These are phyloP conservation scores for Hypoxylon sp. DNA, from an alignment of 2,329 filamentous ascomycete genomes.

Conservation along the genomic window DNA sequence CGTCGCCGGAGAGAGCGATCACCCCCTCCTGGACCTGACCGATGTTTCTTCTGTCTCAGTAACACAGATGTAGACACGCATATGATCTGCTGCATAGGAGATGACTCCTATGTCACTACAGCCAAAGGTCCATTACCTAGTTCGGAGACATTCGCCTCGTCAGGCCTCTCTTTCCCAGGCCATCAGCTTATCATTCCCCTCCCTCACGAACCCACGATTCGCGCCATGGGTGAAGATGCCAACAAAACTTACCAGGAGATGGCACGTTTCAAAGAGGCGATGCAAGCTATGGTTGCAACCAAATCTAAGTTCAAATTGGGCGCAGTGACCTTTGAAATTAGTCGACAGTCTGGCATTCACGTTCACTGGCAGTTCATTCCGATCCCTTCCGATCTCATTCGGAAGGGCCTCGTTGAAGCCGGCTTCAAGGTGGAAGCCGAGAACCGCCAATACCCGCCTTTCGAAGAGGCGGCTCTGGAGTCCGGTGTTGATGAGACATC, in stretches of 20 bases:
- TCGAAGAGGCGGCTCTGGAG: constrained; percentile 64
- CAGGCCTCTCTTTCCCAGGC: constrained; percentile 80
- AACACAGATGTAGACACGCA: constrained; percentile 88
- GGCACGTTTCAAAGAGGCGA: constrained; percentile 80
- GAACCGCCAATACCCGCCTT: constrained; percentile 72
- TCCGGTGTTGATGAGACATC: constrained; percentile 66
- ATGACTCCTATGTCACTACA: constrained; percentile 89
- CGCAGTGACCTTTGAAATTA: constrained; percentile 93
- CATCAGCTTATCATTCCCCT: constrained; percentile 95
- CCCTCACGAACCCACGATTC: constrained; percentile 82
- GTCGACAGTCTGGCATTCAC: constrained; percentile 84
- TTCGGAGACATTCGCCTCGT: constrained; percentile 73
- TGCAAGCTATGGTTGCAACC: constrained; percentile 83
- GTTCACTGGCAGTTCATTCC: constrained; percentile 95
- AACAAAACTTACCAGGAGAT: constrained; percentile 82
- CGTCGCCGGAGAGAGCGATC: constrained; percentile 61
- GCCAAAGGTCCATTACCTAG: constrained; percentile 91
- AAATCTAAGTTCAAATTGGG: constrained; percentile 75
- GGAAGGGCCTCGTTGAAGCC: constrained; percentile 83
- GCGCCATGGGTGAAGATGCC: constrained; percentile 74
- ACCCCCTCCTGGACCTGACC: constrained; percentile 78
- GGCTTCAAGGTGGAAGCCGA: constrained; percentile 92
- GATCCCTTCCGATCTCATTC: constrained; percentile 76
- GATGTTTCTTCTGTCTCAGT: constrained; percentile 96
- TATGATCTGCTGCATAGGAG: constrained; percentile 90